Base-by-base conservation (phyloP, 2,329 filamentous ascomycete genomes). In the Ophiognomonia clavigignenti-juglandacearum region DNA sequence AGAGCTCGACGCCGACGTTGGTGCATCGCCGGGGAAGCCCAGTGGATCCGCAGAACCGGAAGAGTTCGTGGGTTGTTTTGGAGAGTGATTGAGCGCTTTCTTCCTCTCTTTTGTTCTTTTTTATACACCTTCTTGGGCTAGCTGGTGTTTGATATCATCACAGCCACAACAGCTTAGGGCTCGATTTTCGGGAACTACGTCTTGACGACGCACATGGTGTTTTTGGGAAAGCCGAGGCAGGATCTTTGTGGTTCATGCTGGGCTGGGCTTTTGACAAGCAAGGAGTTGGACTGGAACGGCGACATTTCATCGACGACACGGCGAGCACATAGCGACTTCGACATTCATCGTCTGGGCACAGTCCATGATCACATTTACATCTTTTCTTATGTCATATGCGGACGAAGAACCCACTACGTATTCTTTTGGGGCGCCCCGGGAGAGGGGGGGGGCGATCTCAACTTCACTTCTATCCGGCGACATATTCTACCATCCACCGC, bases 41-140 rank as follows among this genome's bases (percentile, higher is more conserved):
- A 20, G 39, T 52, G 13, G 49, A 48, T 20, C 46, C 36, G 24
- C 67, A 65, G 46, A 61, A 74, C 52, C 67, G 75, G 49, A 73
- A 73, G 62, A 81, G 78, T 57, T 74, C 78, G 61, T 68, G 69
- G 48, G 71, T 76, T 27, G 61, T 80, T 31, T 60, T 81, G 22
- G 77, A 81, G 51, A 66, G 66, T 9, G 66, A 61, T 23, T 72
- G 50, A 62, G 20, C n/a, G n/a, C n/a, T n/a, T n/a, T 29, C 29
- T 44, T 47, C 43, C 7, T 9, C 27, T 29, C 24, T 20, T 14
- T 19, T 38, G 13, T 29, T 14, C 13, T 32, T 35, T 22, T 29
- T 22, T 34, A 9, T n/a, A n/a, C n/a, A n/a, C n/a, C n/a, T n/a
- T n/a, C n/a, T n/a, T n/a, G n/a, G n/a, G n/a, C n/a, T n/a, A n/a